phyloP scores from a whole-genome alignment of 2,329 filamentous ascomycete genomes.

The Clarireedia paspali region DNA sequence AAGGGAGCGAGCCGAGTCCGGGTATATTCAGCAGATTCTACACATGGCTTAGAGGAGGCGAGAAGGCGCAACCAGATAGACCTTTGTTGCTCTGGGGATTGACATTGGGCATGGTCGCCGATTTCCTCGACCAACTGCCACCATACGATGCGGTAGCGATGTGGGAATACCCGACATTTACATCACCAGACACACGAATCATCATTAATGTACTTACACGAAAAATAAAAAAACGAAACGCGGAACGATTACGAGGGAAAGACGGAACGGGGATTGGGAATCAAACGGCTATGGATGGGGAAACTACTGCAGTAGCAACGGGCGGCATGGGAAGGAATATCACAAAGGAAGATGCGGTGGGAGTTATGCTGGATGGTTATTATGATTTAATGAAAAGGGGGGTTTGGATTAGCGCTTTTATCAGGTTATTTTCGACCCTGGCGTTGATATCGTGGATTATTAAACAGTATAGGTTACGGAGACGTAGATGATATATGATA shows the following conservation, averaged over 20 bases:
- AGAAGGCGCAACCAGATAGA: constrained; percentile 23
- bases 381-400: constrained; percentile 26
- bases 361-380: constrained; percentile 28
- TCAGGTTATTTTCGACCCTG: constrained; percentile 13
- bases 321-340: constrained; percentile 16
- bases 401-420: constrained; percentile 22
- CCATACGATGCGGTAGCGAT: constrained; percentile 51
- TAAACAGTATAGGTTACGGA: constrained; percentile 1
- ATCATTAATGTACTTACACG: constrained; percentile 54
- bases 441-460: constrained; percentile 6
- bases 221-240: constrained; percentile 45
- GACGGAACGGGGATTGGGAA: constrained; percentile 19
- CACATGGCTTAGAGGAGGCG: constrained; percentile 28
- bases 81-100: constrained; percentile 61
- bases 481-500: not conserved
- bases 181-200: constrained; percentile 50
- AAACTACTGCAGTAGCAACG: constrained; percentile 20
- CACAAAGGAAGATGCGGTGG: constrained; percentile 21
- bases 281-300: constrained; percentile 24
- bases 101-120: constrained; percentile 58
- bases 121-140: constrained; percentile 61
- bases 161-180: constrained; percentile 64
- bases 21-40: constrained; percentile 12
- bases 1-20: constrained; percentile 5
- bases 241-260: constrained; percentile 17